phyloP scores from a whole-genome alignment of 2,329 filamentous ascomycete species.

The Plectosphaerella sp. region DNA sequence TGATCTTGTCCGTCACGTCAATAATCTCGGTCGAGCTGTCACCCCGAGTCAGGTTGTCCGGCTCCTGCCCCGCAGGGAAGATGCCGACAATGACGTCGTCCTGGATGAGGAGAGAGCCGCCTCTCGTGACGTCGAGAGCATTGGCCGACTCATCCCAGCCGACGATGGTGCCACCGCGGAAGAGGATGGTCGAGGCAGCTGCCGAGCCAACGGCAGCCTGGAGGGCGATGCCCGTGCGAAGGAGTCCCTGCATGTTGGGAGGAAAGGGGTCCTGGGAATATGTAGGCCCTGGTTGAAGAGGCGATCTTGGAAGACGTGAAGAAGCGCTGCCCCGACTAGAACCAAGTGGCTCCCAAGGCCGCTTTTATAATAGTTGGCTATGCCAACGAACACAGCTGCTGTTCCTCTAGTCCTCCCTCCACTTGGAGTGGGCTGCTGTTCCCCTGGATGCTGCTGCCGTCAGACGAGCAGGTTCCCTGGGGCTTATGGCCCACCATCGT shows the following conservation, averaged over 20 bases:
- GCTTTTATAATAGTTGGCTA: too few relatives aligned
- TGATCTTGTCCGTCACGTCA: conserved; percentile 46
- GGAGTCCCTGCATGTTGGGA: not conserved
- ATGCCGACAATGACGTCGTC: conserved; percentile 31
- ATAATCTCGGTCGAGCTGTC: conserved; percentile 30
- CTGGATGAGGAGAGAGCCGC: conserved; percentile 34
- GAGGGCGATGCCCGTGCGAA: not conserved
- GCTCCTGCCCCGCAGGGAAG: conserved; percentile 15
- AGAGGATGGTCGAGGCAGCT: conserved; percentile 16
- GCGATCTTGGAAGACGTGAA: too few relatives aligned
- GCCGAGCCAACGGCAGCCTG: not conserved
- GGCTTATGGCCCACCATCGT: too few relatives aligned
- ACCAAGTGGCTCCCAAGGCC: too few relatives aligned
- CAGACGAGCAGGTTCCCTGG: too few relatives aligned
- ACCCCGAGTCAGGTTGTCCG: conserved; percentile 15
- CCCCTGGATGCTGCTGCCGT: too few relatives aligned
- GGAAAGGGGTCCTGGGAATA: too few relatives aligned
- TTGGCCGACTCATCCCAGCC: conserved; percentile 28
- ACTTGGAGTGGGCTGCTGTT: too few relatives aligned
- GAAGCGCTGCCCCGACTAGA: too few relatives aligned
- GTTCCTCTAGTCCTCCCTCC: too few relatives aligned
- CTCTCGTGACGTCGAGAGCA: conserved; percentile 28
- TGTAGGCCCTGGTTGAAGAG: too few relatives aligned
- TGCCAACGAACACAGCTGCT: too few relatives aligned
- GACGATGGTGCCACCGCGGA: conserved; percentile 33